Conservation (phyloP, 805 yeast genomes). For the Candida gorgasii region DNA sequence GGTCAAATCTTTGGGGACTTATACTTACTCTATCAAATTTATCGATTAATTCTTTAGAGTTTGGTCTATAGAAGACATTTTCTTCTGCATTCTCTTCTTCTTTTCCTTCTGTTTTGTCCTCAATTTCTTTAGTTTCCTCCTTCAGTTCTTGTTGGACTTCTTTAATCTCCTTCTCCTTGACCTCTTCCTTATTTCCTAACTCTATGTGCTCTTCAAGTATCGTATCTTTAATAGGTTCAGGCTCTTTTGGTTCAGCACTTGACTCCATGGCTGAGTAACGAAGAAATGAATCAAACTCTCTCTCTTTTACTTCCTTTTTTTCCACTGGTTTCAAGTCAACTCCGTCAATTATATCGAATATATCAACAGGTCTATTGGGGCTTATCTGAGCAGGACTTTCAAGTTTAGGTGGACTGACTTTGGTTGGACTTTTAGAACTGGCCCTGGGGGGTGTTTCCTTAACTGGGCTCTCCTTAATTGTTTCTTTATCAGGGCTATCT, state of each 20-base stretch:
- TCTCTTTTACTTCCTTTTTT: background rate
- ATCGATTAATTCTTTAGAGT: conserved; percentile 14
- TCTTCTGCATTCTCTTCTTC: background rate
- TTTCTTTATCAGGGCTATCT: no score
- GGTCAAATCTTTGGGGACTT: conserved; percentile 19
- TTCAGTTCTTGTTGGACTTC: background rate
- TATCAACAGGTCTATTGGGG: background rate
- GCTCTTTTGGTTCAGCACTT: background rate
- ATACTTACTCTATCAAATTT: conserved; percentile 34
- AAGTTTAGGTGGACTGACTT: background rate
- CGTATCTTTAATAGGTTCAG: background rate
- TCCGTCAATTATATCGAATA: background rate
- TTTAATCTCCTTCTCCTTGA: background rate
- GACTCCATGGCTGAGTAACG: conserved; percentile 4
- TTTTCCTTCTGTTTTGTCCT: background rate
- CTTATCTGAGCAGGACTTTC: background rate
- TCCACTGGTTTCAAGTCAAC: background rate
- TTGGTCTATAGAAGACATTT: conserved; percentile 2
- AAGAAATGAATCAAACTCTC: background rate
- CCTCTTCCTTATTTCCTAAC: background rate
- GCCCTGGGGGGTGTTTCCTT: no score
- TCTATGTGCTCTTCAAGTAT: background rate
- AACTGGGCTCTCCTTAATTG: background rate
- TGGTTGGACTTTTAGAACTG: no score
- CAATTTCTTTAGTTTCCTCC: background rate